Evolutionary conservation across 768 basidiomycete species (phyloP), one percentile per base, ranked within the genome.

Genomic region (Amanita pseudoporphyria): DNA sequence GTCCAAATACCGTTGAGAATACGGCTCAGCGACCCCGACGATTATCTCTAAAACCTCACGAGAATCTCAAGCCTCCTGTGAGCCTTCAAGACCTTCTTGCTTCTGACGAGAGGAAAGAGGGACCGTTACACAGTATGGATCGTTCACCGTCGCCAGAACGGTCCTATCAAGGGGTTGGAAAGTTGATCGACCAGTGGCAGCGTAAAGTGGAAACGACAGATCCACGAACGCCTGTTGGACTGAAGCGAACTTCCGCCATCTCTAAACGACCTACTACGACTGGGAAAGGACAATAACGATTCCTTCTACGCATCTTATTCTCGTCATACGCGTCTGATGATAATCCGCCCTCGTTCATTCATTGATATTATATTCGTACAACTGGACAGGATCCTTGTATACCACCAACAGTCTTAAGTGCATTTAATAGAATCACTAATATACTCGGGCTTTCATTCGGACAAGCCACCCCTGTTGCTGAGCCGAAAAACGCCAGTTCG

Each of bases 141-240:
- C 72, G 74, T 12, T 71, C 84, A 12, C 70, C 84, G 5, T 83
- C 85, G 7, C 84, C 86, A 6, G 88, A 92, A 59, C 73, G 74
- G 48, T 83, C 85, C 28, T 92, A 82, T 62, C 82, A 80, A 59
- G 89, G 89, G 32, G 89, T 92, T 38, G 83, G 87, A 24, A 86
- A 76, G 65, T 71, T 92, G 31, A 91, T 92, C 55, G 86, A 88
- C 60, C 79, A 90, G 60, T 92, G 89, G 89, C 87, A 92, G 63
- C 79, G 78, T 51, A 90, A 84, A 66, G 81, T 76, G 14, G 84
- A 82, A 55, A 40, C 40, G 13, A 66, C 67, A 16, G 79, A 78
- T 32, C 59, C 65, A 42, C 70, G 62, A 21, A 59, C 61, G 18
- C 54, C 53, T 24, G 40, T 58, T 21, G 53, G 60, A 47, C 59